phyloP scores from a whole-genome alignment of 148 eudicot genomes.

The Cornus controversa region DNA sequence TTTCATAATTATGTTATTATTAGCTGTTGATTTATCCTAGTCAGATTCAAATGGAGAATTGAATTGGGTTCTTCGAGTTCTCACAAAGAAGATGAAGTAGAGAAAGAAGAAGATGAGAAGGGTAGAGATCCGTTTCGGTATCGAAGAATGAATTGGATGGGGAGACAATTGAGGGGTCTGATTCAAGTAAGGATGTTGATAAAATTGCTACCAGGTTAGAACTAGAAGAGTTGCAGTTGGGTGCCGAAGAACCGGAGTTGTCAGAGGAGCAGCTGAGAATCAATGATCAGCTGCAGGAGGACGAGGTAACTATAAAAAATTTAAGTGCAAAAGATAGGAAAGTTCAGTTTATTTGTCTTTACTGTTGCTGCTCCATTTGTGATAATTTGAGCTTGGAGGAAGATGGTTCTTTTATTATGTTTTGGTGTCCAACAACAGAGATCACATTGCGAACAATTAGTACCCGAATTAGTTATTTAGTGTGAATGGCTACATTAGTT shows the following conservation, averaged over 20 bases:
- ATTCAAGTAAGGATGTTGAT: constrained; percentile 26
- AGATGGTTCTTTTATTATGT: not conserved
- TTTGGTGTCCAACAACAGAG: not conserved
- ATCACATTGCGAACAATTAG: not conserved
- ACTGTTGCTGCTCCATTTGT: not conserved
- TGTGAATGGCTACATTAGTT: not conserved
- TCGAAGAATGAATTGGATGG: constrained; percentile 15
- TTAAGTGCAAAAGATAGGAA: not conserved
- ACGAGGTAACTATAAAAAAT: constrained; percentile 57
- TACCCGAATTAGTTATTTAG: not conserved
- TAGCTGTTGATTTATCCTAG: too few relatives aligned
- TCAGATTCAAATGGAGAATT: not conserved
- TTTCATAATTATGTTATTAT: too few relatives aligned
- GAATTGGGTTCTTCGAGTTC: constrained; percentile 34
- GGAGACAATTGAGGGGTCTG: constrained; percentile 11
- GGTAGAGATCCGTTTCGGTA: not conserved
- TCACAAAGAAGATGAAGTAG: constrained; percentile 15
- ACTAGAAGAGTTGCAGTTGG: constrained; percentile 47
- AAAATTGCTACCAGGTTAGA: constrained; percentile 46
- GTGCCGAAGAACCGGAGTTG: constrained; percentile 49
- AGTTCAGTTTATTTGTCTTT: not conserved
- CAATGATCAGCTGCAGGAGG: constrained; percentile 87
- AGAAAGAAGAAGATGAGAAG: constrained; percentile 23
- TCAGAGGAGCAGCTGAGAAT: constrained; percentile 50
- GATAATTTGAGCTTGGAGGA: not conserved